These are phyloP conservation scores for Adansonia grandidieri DNA, from an alignment of 441 rosid species.

Conservation along the genomic window DNA sequence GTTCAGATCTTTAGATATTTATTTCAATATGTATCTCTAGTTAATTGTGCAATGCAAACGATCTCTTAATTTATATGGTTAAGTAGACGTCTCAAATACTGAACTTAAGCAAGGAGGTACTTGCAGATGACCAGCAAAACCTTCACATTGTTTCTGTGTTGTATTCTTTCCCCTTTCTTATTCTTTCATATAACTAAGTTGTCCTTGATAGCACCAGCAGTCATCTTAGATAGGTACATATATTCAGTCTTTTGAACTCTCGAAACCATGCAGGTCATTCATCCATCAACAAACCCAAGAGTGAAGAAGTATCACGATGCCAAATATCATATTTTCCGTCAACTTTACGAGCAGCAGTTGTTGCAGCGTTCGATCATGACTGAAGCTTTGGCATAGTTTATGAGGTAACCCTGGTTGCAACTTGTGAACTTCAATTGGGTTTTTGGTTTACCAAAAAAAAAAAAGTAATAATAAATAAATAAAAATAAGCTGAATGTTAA, in stretches of 20 bases:
- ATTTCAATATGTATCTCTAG: not conserved
- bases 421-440: not conserved
- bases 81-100: not conserved
- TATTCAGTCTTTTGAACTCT: not conserved
- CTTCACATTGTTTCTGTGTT: not conserved
- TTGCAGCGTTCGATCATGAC: conserved; percentile 72
- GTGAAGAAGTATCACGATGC: conserved; percentile 91
- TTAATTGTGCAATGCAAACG: not conserved
- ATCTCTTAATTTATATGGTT: not conserved
- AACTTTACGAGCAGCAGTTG: conserved; percentile 73
- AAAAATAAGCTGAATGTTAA: no score
- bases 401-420: not conserved
- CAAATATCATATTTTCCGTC: conserved; percentile 71
- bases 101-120: not conserved
- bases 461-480: no score
- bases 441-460: not conserved
- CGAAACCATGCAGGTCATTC: conserved; percentile 58
- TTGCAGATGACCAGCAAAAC: not conserved
- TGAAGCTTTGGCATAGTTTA: conserved; percentile 57
- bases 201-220: not conserved
- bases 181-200: not conserved
- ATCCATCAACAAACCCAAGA: conserved; percentile 73
- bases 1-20: not conserved
- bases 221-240: not conserved
- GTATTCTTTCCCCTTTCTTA: not conserved